These are phyloP conservation scores for Plantago elongata DNA, from an alignment of 257 asterid genomes.

Conservation along the genomic window DNA sequence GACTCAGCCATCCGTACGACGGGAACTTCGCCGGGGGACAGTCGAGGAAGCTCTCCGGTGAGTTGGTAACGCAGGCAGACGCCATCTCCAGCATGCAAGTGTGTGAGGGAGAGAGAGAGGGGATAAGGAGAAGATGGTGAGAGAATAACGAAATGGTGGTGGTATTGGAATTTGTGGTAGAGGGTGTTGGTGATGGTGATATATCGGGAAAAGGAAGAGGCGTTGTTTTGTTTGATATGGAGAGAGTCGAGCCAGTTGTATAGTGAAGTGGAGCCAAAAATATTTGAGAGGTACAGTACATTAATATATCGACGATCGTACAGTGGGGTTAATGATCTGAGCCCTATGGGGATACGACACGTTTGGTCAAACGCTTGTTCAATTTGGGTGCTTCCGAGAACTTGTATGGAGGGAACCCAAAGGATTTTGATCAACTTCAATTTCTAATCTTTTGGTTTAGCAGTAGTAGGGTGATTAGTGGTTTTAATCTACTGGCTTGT, in stretches of 20 bases:
- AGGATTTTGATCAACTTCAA: too few relatives aligned
- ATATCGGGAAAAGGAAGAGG: not conserved
- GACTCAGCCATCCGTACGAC: constrained; percentile 44
- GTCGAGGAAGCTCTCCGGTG: constrained; percentile 44
- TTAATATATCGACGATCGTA: not conserved
- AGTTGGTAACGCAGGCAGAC: constrained; percentile 57
- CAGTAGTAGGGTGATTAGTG: too few relatives aligned
- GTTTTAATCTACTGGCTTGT: too few relatives aligned
- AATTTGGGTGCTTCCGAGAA: not conserved
- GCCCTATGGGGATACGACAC: constrained; percentile 7
- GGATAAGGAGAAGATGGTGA: not conserved
- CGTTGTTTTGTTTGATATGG: not conserved
- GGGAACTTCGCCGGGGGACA: constrained; percentile 39
- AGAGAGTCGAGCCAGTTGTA: not conserved
- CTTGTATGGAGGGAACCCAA: too few relatives aligned
- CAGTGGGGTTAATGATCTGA: not conserved
- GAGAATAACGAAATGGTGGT: constrained; percentile 1
- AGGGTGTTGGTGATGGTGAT: constrained; percentile 9
- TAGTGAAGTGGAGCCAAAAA: too few relatives aligned
- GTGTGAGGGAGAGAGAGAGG: too few relatives aligned
- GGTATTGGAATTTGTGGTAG: not conserved
- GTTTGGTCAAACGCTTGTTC: constrained; percentile 1
- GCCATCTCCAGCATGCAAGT: constrained; percentile 34
- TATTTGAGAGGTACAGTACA: not conserved
- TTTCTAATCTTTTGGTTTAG: too few relatives aligned